Percentiles rank a stretch among this genome's conserved stretches.
Evolutionary conservation across 176 grass and related monocot species (phyloP).

Genomic region (Cenchrus fungigraminus): DNA sequence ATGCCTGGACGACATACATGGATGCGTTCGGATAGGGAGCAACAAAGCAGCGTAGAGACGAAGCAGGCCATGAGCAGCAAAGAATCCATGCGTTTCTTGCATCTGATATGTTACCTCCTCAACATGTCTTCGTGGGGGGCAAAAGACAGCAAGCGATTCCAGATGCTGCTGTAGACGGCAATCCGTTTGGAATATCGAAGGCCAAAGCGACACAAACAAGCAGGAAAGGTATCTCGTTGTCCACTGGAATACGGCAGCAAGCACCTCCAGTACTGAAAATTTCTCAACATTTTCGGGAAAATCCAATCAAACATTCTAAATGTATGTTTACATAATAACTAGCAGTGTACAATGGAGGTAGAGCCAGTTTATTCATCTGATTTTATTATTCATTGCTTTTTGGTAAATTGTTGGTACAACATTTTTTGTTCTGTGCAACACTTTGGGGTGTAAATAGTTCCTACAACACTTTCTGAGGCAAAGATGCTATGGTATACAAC

Average conservation of each 20-base stretch:
- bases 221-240: neutral
- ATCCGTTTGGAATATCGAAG: neutral
- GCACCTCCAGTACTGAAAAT: neutral
- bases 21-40: neutral
- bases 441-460: neutral
- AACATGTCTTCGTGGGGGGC: neutral
- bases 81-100: slow-evolving; percentile 52
- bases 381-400: slow-evolving; percentile 3
- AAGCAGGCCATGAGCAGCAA: slow-evolving; percentile 26
- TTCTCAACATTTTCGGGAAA: too few relatives aligned
- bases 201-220: slow-evolving; percentile 5
- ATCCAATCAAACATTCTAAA: neutral
- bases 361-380: neutral
- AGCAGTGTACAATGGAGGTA: neutral
- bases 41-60: neutral
- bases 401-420: neutral
- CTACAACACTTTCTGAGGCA: neutral
- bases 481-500: neutral
- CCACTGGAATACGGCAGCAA: neutral
- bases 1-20: neutral
- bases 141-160: neutral
- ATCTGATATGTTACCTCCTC: slow-evolving; percentile 16
- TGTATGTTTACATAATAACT: neutral
- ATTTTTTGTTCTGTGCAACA: slow-evolving; percentile 17
- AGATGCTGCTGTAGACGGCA: neutral